A percentile compares a stretch with the other conserved stretches of the same genome.
Conservation (phyloP, 2,329 filamentous ascomycete species). For the Alternaria sp. region DNA sequence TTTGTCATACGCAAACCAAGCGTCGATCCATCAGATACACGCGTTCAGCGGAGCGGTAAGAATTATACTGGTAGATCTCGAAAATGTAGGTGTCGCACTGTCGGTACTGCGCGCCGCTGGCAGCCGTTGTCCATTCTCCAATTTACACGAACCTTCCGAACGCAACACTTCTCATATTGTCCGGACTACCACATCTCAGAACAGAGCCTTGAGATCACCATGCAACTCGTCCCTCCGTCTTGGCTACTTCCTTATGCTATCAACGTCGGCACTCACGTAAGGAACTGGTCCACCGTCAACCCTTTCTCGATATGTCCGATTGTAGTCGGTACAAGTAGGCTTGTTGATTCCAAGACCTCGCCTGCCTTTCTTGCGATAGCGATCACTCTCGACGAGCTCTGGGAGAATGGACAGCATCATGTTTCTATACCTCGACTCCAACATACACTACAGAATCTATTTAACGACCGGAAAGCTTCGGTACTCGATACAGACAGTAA, state of each 20-base stretch:
- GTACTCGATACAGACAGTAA: neutral
- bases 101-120: too few species aligned
- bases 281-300: neutral
- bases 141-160: too few species aligned
- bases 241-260: neutral
- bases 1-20: neutral
- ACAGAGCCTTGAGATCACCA: neutral
- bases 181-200: neutral
- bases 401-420: too few species aligned
- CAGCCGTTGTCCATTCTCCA: too few species aligned
- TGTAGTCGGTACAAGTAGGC: neutral
- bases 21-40: neutral
- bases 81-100: neutral
- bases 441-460: neutral
- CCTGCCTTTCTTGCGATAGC: neutral
- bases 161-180: neutral
- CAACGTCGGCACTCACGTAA: neutral
- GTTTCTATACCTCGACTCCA: neutral
- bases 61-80: accelerated
- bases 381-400: neutral
- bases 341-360: neutral
- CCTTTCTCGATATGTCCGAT: neutral
- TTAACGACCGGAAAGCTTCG: neutral
- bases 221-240: neutral
- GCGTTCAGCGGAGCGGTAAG: too few species aligned